A percentile compares a stretch with the other conserved stretches of the same genome.
These are phyloP conservation scores for Peniophora sp. DNA, from an alignment of 1,284 basidiomycete genomes.

Conservation along the genomic window DNA sequence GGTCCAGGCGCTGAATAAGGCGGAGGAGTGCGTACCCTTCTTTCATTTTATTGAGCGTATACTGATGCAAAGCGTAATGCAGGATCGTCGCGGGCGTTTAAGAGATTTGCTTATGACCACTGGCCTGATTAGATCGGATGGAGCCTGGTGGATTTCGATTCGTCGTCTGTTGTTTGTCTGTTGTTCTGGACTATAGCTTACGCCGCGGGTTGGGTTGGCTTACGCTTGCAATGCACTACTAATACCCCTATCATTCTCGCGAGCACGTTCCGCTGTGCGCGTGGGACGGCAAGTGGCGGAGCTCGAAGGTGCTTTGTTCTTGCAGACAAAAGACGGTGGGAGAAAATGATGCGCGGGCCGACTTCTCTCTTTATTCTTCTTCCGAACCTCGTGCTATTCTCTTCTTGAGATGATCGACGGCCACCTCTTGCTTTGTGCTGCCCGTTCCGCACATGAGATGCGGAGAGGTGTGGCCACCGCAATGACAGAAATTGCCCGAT, in stretches of 20 bases:
- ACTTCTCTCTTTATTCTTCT: neutral
- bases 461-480: neutral
- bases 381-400: neutral
- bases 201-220: neutral
- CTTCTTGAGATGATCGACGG: neutral
- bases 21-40: slow-evolving; percentile 67
- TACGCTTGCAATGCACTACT: slow-evolving; percentile 11
- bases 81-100: slow-evolving; percentile 31
- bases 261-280: neutral
- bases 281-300: neutral
- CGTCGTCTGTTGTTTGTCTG: slow-evolving; percentile 3
- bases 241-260: slow-evolving; percentile 8
- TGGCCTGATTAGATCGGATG: neutral
- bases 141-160: neutral
- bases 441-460: no score
- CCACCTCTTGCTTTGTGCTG: neutral
- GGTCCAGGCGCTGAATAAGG: slow-evolving; percentile 86
- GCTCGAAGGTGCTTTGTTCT: neutral
- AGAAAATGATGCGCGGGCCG: neutral
- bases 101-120: slow-evolving; percentile 4
- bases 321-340: neutral
- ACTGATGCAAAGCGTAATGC: slow-evolving; percentile 1
- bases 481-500: neutral
- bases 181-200: neutral
- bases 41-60: neutral